These are phyloP conservation scores for Triangularia setosa DNA, from an alignment of 2,329 filamentous ascomycete species.

Conservation along the genomic window DNA sequence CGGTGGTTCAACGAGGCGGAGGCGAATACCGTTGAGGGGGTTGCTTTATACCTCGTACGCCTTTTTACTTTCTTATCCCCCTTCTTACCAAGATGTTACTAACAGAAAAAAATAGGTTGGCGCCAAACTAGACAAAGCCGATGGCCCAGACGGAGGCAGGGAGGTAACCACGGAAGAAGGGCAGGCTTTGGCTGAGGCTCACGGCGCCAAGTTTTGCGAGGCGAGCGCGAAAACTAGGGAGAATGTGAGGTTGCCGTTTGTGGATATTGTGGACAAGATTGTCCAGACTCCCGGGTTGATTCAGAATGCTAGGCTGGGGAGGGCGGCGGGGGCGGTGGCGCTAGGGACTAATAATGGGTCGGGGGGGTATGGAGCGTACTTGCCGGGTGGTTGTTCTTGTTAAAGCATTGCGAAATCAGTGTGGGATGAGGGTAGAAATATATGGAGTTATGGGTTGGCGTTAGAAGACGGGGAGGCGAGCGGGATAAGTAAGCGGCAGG, in stretches of 20 bases:
- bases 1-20: slow-evolving; percentile 53
- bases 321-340: slow-evolving; percentile 29
- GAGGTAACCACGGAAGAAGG: slow-evolving; percentile 47
- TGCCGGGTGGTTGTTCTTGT: slow-evolving; percentile 24
- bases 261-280: slow-evolving; percentile 49
- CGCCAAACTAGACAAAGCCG: slow-evolving; percentile 48
- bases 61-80: background rate
- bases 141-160: slow-evolving; percentile 30
- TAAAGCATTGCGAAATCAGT: slow-evolving; percentile 11
- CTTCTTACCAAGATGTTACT: background rate
- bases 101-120: slow-evolving; percentile 35
- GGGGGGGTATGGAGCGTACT: slow-evolving; percentile 11
- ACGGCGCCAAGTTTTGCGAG: slow-evolving; percentile 49
- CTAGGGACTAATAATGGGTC: slow-evolving; percentile 26
- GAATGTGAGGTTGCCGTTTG: slow-evolving; percentile 48
- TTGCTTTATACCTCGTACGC: slow-evolving; percentile 46
- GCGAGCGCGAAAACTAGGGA: slow-evolving; percentile 51
- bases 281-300: slow-evolving; percentile 44
- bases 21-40: slow-evolving; percentile 44
- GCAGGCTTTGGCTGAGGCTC: slow-evolving; percentile 41
- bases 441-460: too few species aligned
- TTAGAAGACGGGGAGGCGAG: too few species aligned
- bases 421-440: too few species aligned
- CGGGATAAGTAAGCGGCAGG: too few species aligned
- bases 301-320: slow-evolving; percentile 25